Evolutionary conservation across 169 alveolate genomes (phyloP).

Genomic region (Amoebophrya sp.): DNA sequence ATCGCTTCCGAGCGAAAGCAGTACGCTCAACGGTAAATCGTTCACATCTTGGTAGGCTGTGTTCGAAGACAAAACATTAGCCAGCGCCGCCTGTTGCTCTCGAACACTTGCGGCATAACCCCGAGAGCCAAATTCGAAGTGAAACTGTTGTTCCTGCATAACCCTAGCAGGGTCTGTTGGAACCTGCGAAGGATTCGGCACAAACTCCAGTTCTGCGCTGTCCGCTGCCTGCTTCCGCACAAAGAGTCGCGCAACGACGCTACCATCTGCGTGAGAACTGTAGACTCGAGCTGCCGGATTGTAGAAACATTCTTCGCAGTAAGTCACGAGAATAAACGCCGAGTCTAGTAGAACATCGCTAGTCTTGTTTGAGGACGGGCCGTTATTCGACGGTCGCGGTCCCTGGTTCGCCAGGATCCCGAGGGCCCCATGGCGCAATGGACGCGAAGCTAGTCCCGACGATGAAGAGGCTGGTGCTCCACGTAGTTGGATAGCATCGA

Average conservation of each 20-base stretch:
- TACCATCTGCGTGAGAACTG: too few species aligned
- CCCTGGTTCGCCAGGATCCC: too few species aligned
- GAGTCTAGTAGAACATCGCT: too few species aligned
- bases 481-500: too few species aligned
- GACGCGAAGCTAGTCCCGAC: neutral
- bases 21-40: neutral
- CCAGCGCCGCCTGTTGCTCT: neutral
- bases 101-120: neutral
- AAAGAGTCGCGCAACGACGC: neutral
- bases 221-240: neutral
- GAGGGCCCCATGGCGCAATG: neutral
- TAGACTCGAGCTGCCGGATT: neutral
- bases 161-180: too few species aligned
- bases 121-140: neutral
- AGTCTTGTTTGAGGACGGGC: too few species aligned
- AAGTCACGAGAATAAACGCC: neutral
- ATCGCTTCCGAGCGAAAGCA: neutral
- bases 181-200: neutral
- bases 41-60: neutral
- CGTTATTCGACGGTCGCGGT: too few species aligned
- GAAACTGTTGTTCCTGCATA: too few species aligned
- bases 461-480: too few species aligned
- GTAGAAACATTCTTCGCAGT: slow-evolving; percentile 15
- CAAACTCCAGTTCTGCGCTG: neutral
- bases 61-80: neutral